Evolutionary conservation across 2,329 filamentous ascomycete species (phyloP).

Genomic region (Aspergillus proliferans): DNA sequence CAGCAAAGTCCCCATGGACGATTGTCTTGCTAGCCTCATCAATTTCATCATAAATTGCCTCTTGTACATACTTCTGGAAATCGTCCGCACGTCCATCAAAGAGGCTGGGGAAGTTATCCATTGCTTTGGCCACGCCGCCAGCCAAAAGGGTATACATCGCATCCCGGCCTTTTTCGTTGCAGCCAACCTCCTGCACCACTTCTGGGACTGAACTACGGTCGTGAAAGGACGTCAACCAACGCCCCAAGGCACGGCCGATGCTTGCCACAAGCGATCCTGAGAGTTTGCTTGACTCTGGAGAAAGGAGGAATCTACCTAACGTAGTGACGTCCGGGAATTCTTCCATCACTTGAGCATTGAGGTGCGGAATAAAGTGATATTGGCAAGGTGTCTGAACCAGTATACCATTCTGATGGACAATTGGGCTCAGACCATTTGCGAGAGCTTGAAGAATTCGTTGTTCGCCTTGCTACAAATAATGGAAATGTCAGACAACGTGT

Average conservation of each 20-base stretch:
- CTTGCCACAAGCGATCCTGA: not conserved
- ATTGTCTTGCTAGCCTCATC: not conserved
- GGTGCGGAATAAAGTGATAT: not conserved
- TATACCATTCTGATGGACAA: not conserved
- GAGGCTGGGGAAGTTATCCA: not conserved
- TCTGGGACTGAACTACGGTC: not conserved
- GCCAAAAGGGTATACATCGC: not conserved
- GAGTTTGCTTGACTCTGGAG: not conserved
- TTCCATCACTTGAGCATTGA: not conserved
- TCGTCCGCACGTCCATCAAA: not conserved
- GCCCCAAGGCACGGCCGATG: not conserved
- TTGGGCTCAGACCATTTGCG: not conserved
- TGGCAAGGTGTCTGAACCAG: not conserved
- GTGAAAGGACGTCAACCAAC: not conserved
- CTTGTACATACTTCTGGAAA: not conserved
- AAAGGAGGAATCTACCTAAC: not conserved
- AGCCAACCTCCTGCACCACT: not conserved
- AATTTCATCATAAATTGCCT: not conserved
- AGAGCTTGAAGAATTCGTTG: not conserved
- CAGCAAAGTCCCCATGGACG: not conserved
- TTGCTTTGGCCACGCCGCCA: not conserved
- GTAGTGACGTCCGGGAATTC: not conserved
- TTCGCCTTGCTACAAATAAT: not conserved
- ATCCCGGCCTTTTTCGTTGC: not conserved
- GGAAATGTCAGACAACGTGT: not conserved